Base-by-base conservation (phyloP, 768 basidiomycete genomes). In the Suillus subluteus region DNA sequence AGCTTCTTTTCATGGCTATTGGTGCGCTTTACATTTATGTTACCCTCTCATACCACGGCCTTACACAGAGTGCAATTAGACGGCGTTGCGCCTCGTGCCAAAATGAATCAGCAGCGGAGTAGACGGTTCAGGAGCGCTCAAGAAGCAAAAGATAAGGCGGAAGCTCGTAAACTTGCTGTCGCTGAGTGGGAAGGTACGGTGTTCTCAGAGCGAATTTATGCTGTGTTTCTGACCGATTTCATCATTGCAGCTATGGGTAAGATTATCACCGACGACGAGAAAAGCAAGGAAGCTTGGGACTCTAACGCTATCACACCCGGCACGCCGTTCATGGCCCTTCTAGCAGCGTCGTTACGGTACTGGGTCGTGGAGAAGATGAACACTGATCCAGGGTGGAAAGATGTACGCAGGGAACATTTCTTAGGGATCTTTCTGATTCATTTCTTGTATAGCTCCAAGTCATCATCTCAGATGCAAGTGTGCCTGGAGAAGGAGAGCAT, bases 61-160 rank as follows among this genome's bases (percentile, higher is more conserved):
- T 58, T 41, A 40, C 30, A 37, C 62, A n/a, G 15, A 41, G 35
- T 61, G n/a, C 44, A 55, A 35, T 61, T 41, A 97, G 96, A 99
- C 73, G 97, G 97, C 67, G 97, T 98, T 26, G 97, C 97, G 12
- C 97, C 97, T 40, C 89, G 97, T 73, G 98, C 98, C 48, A 99
- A 99, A 82, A 99, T 99, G 98, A 99, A 99, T 76, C 98, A 99
- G 74, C 98, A 99, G 77, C 94, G 98, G 12, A 95, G 96, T 18
- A 86, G 98, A 70, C 95, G 98, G 64, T 99, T 99, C 81, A 88
- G 98, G 67, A 88, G 96, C 26, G 90, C 95, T 2, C 95, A 97
- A 76, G 98, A 99, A 78, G 96, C 98, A 4, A 89, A 91, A 67
- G 94, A 97, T 43, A 97, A 98, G 79, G 96, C 95, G 66, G 90